These are phyloP conservation scores for Metschnikowia matae DNA, from an alignment of 805 yeast species.

Conservation along the genomic window DNA sequence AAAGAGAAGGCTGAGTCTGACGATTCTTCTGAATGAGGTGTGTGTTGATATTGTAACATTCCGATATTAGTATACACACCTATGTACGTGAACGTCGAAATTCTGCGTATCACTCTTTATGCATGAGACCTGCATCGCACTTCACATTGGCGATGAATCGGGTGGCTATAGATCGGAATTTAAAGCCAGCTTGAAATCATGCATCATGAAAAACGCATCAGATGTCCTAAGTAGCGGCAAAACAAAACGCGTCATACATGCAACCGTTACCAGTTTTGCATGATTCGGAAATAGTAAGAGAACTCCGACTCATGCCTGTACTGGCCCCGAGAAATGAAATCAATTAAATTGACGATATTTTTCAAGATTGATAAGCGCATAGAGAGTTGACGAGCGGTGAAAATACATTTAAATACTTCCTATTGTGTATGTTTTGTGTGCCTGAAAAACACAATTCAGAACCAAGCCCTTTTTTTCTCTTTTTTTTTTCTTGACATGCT, in stretches of 20 bases:
- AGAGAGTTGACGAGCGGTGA: background rate
- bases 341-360: background rate
- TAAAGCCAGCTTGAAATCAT: background rate
- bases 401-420: background rate
- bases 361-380: background rate
- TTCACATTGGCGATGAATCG: background rate
- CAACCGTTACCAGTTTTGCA: background rate
- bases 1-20: background rate
- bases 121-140: constrained; percentile 1
- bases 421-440: background rate
- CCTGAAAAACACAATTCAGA: background rate
- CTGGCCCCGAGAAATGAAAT: background rate
- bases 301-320: background rate
- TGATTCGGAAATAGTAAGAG: background rate
- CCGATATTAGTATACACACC: background rate
- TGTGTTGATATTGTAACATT: background rate
- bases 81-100: background rate
- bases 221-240: background rate
- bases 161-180: background rate
- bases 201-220: background rate
- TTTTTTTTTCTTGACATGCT: background rate
- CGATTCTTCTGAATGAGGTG: background rate
- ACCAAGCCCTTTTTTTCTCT: background rate
- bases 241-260: background rate
- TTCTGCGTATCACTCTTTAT: background rate